phyloP scores from a whole-genome alignment of 208 protist species.

The Crithidia brevicula region DNA sequence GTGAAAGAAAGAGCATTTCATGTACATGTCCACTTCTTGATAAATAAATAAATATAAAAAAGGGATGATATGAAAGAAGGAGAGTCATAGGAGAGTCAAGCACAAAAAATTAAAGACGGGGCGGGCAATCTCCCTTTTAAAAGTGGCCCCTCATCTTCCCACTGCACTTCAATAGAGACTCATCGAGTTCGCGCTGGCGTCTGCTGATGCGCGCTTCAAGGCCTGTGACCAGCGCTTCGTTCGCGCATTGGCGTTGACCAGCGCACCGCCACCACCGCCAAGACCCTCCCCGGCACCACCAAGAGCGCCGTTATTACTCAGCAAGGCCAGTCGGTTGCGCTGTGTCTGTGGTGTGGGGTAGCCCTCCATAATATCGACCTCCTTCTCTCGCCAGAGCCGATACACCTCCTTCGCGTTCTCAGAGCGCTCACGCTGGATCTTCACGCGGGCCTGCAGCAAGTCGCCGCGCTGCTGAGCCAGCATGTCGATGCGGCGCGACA shows the following conservation, averaged over 20 bases:
- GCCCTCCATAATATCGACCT: conserved; percentile 69
- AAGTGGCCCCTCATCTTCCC: too few species aligned
- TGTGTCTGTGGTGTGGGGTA: conserved; percentile 34
- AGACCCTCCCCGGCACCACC: neutral
- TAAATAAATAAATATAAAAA: too few species aligned
- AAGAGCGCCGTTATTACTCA: conserved; percentile 2
- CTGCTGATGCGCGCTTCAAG: neutral
- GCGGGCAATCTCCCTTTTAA: too few species aligned
- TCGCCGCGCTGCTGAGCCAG: conserved; percentile 55
- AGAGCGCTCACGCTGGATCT: conserved; percentile 55
- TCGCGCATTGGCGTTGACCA: neutral
- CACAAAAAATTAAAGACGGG: too few species aligned
- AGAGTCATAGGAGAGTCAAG: too few species aligned
- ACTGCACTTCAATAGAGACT: neutral
- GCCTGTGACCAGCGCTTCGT: neutral
- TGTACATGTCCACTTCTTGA: too few species aligned
- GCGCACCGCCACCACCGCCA: neutral
- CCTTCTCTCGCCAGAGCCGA: conserved; percentile 73
- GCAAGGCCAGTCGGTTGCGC: conserved; percentile 32
- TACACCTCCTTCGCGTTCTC: conserved; percentile 86
- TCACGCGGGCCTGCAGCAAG: conserved; percentile 43
- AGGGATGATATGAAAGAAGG: too few species aligned
- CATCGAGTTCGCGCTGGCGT: neutral
- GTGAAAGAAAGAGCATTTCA: neutral
- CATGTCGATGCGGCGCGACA: conserved; percentile 58